Base-by-base conservation (phyloP, 1,284 basidiomycete species). In the Kwoniella shivajii region DNA sequence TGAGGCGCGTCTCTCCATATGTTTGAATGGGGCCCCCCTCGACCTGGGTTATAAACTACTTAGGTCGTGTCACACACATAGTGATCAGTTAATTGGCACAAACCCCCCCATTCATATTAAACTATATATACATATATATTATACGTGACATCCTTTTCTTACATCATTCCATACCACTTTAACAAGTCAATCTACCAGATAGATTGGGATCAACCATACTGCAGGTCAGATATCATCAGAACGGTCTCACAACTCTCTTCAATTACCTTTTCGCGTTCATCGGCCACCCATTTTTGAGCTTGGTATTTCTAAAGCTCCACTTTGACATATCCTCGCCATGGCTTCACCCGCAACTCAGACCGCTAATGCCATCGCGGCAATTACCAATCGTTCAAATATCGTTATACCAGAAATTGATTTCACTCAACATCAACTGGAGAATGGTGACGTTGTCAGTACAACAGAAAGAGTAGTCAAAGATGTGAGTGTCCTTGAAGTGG, bases 381-480 rank as follows among this genome's bases (percentile, higher is more conserved):
- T 76, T 53, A 66, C 59, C 38, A 72, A 74, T 54, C 64, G 73
- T 45, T 47, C 61, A 45, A 73, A 71, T 67, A 74, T 81, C n/a
- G 80, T 83, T 34, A 73, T 85, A 14, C 85, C 85, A 37, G 84
- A 86, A 55, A 85, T 92, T 75, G 92, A 95, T 81, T 94, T 89
- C 70, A 92, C 92, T 14, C 87, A 87, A 70, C 90, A 95, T 78
- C 83, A 86, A 63, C 85, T 94, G 61, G 92, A 95, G 60, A 90
- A 93, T 79, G 92, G 92, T 42, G 87, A 84, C 65, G 82, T 85
- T 53, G 88, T 94, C 66, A 90, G 86, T 52, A 79, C 78, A 5
- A 75, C 74, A n/a, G 76, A 79, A 59, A 66, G 78, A 33, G 76
- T 79, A 31, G 75, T 79, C 63, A 79, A 79, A 64, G 78, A 78